Conservation (phyloP, 495 filamentous ascomycete genomes). For the Evernia prunastri region DNA sequence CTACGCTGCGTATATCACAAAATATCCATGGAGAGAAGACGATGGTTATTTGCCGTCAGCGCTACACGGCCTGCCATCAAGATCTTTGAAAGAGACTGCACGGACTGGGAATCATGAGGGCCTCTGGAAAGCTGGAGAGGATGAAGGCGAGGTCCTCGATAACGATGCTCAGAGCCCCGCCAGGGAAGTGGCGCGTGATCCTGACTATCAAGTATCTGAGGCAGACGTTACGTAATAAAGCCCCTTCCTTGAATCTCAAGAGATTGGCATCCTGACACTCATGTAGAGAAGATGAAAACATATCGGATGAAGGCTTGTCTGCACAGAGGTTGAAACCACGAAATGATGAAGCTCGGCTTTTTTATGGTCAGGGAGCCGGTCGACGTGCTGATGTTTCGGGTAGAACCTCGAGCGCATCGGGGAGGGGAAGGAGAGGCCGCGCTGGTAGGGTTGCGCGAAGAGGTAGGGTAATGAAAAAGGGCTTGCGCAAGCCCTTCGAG, state of each 20-base stretch:
- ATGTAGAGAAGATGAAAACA: slow-evolving; percentile 19
- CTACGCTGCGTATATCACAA: slow-evolving; percentile 17
- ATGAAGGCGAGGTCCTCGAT: background rate
- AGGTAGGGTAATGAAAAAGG: slow-evolving; percentile 48
- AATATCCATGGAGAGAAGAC: slow-evolving; percentile 21
- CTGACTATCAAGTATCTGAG: slow-evolving; percentile 20
- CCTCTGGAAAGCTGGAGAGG: background rate
- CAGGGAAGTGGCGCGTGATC: slow-evolving; percentile 14
- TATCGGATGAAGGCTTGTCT: slow-evolving; percentile 17
- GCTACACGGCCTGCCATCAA: background rate
- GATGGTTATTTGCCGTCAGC: slow-evolving; percentile 10
- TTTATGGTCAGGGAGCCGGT: background rate
- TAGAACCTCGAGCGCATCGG: background rate
- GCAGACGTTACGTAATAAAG: slow-evolving; percentile 9
- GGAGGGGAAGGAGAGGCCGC: slow-evolving; percentile 4
- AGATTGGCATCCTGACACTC: background rate
- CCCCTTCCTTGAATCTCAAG: background rate
- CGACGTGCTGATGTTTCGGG: background rate
- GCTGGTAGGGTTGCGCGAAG: slow-evolving; percentile 34
- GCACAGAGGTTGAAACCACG: background rate
- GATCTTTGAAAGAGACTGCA: background rate
- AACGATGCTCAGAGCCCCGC: background rate
- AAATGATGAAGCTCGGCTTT: background rate
- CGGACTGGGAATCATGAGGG: background rate
- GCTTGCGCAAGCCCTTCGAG: slow-evolving; percentile 65